Percentiles rank a stretch among this genome's conserved stretches.
phyloP scores from a whole-genome alignment of 2,329 filamentous ascomycete species.

The Pestalotiopsis sp. region DNA sequence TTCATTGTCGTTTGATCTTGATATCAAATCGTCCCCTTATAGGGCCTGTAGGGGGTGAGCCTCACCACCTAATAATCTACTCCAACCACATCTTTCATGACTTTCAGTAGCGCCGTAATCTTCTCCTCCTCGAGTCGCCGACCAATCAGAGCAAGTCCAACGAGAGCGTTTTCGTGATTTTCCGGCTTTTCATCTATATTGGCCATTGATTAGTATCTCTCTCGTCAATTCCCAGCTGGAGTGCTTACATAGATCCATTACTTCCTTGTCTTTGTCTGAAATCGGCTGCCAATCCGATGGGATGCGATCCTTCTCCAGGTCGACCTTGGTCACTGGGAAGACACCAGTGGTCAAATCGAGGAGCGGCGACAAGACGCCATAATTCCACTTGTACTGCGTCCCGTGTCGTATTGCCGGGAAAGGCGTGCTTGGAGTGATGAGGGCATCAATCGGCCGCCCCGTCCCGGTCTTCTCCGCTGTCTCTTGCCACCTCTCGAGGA shows the following conservation, averaged over 20 bases:
- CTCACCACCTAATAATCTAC: not conserved
- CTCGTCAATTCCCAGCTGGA: not conserved
- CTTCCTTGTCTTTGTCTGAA: constrained; percentile 22
- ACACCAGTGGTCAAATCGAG: constrained; percentile 26
- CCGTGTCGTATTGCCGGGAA: constrained; percentile 17
- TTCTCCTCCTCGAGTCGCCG: constrained; percentile 28
- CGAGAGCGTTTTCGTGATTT: constrained; percentile 27
- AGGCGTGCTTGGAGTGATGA: constrained; percentile 17
- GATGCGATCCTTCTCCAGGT: constrained; percentile 24
- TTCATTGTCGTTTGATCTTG: too few relatives aligned
- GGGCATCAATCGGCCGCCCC: constrained; percentile 18
- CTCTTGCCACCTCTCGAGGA: constrained; percentile 26
- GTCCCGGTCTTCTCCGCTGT: constrained; percentile 16
- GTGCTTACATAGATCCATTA: constrained; percentile 23
- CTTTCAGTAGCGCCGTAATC: constrained; percentile 21
- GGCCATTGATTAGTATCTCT: not conserved
- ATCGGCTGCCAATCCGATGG: constrained; percentile 24
- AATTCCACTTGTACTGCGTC: constrained; percentile 19
- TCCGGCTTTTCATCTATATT: constrained; percentile 23
- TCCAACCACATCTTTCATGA: constrained; percentile 19
- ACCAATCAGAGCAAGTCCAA: constrained; percentile 25
- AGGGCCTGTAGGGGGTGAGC: not conserved
- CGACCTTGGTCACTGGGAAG: constrained; percentile 27
- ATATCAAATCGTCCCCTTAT: too few relatives aligned
- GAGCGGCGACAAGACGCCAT: constrained; percentile 19